Conservation (phyloP, 208 protist species). For the Eutreptiella sp. region DNA sequence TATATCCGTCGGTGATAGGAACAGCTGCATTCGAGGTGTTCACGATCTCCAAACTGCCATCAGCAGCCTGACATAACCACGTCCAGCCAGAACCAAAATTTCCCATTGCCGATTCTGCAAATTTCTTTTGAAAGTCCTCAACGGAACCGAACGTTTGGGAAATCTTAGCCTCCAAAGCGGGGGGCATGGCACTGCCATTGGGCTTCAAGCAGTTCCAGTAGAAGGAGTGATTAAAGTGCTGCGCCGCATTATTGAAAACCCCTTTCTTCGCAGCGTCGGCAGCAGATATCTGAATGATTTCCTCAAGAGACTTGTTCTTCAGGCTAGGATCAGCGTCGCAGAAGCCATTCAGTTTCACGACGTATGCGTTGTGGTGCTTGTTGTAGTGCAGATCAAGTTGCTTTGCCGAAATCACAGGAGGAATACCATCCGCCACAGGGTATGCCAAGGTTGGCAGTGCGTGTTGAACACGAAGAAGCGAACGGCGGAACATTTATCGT, state of each 20-base stretch:
- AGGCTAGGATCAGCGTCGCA: neutral
- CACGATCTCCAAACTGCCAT: constrained; percentile 54
- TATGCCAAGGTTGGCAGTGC: constrained; percentile 80
- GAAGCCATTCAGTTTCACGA: constrained; percentile 5
- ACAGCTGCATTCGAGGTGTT: constrained; percentile 80
- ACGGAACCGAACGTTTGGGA: constrained; percentile 63
- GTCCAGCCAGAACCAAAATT: constrained; percentile 90
- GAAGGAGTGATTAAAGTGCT: constrained; percentile 86
- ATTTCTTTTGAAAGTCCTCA: constrained; percentile 75
- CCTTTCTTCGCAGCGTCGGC: neutral
- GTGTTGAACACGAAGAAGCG: too few species aligned
- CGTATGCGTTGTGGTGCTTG: constrained; percentile 23
- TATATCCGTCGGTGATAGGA: constrained; percentile 56
- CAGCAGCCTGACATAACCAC: constrained; percentile 76
- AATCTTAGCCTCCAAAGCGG: constrained; percentile 57
- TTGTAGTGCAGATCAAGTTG: constrained; percentile 76
- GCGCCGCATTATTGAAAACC: constrained; percentile 46
- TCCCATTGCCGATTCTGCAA: constrained; percentile 54
- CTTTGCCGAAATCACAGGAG: constrained; percentile 72
- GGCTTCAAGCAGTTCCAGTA: constrained; percentile 73
- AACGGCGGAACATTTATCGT: too few species aligned
- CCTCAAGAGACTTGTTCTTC: constrained; percentile 5
- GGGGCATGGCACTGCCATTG: constrained; percentile 52
- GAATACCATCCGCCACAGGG: constrained; percentile 74
- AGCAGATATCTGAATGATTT: constrained; percentile 32